phyloP scores from a whole-genome alignment of 192 early-diverging fungal species.

The Backusella westeae region DNA sequence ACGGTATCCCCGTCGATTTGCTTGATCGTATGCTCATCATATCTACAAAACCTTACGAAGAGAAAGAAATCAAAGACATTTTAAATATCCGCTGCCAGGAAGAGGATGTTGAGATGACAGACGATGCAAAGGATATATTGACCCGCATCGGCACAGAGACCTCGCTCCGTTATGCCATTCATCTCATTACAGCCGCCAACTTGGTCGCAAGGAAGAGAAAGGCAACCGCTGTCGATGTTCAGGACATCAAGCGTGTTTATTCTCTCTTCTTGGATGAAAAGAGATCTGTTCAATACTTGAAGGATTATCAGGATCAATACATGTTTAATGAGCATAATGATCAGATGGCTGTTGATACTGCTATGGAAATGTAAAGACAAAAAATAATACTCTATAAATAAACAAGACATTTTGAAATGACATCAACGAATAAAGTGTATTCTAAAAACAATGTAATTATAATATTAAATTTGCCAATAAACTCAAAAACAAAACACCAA shows the following conservation, averaged over 20 bases:
- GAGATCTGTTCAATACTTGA: conserved; percentile 93
- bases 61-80: conserved; percentile 85
- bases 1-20: conserved; percentile 96
- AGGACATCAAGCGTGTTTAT: conserved; percentile 94
- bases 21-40: conserved; percentile 95
- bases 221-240: conserved; percentile 86
- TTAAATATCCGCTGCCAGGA: conserved; percentile 85
- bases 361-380: conserved; percentile 41
- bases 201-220: conserved; percentile 90
- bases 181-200: conserved; percentile 93
- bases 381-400: not conserved
- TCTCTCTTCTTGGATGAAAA: conserved; percentile 95
- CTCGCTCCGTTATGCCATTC: conserved; percentile 92
- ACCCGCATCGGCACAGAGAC: conserved; percentile 91
- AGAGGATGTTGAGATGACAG: conserved; percentile 90
- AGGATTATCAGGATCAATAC: conserved; percentile 92
- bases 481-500: not conserved
- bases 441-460: not conserved
- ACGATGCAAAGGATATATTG: conserved; percentile 82
- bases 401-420: not conserved
- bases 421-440: not conserved
- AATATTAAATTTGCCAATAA: conserved; percentile 10
- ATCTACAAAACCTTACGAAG: conserved; percentile 83
- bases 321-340: conserved; percentile 75
- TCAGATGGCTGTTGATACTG: conserved; percentile 25